Evolutionary conservation across 176 grass and related monocot species (phyloP).

Genomic region (Ensete ventricosum): DNA sequence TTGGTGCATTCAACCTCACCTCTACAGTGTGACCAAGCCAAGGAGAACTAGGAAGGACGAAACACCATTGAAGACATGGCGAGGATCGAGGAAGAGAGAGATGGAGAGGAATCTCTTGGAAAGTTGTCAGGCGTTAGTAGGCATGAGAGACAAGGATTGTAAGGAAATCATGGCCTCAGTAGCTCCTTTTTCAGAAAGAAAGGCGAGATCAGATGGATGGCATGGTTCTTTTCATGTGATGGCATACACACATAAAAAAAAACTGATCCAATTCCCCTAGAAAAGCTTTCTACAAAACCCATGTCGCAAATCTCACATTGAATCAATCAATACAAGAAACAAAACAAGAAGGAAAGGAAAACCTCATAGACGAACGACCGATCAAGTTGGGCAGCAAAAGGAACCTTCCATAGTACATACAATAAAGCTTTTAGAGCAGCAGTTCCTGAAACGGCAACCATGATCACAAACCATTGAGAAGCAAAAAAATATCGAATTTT

Average conservation of each 20-base stretch:
- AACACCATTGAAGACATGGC: neutral
- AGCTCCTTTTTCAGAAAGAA: conserved; percentile 12
- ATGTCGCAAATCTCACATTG: neutral
- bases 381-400: neutral
- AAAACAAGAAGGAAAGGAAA: neutral
- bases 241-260: neutral
- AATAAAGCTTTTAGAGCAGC: neutral
- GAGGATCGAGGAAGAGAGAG: neutral
- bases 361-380: too few relatives aligned
- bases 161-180: conserved; percentile 2
- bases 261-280: conserved; percentile 5
- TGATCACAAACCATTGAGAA: neutral
- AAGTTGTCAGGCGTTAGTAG: conserved; percentile 11
- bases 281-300: neutral
- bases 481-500: neutral
- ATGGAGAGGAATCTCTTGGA: conserved; percentile 2
- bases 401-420: neutral
- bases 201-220: conserved; percentile 3
- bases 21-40: neutral
- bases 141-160: conserved; percentile 17
- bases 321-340: neutral
- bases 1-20: neutral
- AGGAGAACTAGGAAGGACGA: neutral
- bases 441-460: neutral
- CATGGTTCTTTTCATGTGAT: conserved; percentile 14